phyloP scores from a whole-genome alignment of 768 basidiomycete genomes.

The Rhizopogon vesiculosus region DNA sequence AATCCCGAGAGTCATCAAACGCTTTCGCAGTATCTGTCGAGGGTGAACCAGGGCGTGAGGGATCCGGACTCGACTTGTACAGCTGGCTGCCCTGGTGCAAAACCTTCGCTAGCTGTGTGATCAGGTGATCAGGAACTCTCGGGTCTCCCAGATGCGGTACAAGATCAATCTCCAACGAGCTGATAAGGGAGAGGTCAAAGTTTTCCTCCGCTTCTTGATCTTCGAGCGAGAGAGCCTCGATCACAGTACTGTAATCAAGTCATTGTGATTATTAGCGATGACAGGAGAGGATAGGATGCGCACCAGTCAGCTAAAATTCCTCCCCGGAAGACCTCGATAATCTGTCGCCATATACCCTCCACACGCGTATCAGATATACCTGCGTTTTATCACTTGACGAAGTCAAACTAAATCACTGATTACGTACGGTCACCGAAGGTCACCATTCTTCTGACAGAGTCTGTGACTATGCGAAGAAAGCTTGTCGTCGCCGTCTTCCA shows the following conservation, averaged over 20 bases:
- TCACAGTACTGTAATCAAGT: conserved; percentile 40
- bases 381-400: conserved; percentile 14
- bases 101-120: conserved; percentile 62
- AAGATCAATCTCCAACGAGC: conserved; percentile 74
- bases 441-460: conserved; percentile 51
- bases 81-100: conserved; percentile 70
- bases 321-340: conserved; percentile 77
- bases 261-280: not conserved
- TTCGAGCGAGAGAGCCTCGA: conserved; percentile 54
- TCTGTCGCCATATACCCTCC: conserved; percentile 82
- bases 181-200: conserved; percentile 79
- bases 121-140: conserved; percentile 67
- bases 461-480: conserved; percentile 71
- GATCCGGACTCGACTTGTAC: conserved; percentile 30
- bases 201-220: conserved; percentile 76
- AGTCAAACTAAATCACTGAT: not conserved
- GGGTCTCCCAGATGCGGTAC: conserved; percentile 68
- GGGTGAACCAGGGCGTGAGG: conserved; percentile 9
- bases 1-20: conserved; percentile 12
- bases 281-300: conserved; percentile 12
- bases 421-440: conserved; percentile 44
- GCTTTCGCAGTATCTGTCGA: conserved; percentile 2
- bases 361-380: conserved; percentile 59
- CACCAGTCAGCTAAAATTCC: conserved; percentile 85
- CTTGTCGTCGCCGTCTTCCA: conserved; percentile 94